Evolutionary conservation across 2,329 filamentous ascomycete genomes (phyloP).

Genomic region (Neofusicoccum sp.): DNA sequence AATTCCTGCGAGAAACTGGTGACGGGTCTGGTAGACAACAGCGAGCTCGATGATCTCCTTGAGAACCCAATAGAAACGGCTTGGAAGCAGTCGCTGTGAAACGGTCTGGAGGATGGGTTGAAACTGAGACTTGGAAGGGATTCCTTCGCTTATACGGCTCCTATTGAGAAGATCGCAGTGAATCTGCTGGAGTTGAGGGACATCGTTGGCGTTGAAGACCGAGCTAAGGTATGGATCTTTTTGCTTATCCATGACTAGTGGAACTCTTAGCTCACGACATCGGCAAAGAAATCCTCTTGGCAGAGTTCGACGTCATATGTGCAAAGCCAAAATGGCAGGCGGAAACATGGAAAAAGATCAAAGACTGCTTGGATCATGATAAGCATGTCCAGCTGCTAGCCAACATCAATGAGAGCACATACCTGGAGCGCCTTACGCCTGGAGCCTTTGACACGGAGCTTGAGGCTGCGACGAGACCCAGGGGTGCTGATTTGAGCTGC

Average conservation of each 20-base stretch:
- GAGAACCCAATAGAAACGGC: background rate
- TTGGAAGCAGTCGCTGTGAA: background rate
- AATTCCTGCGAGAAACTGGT: background rate
- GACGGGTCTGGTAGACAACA: background rate
- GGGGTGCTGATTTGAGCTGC: background rate
- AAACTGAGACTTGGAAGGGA: background rate
- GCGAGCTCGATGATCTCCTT: background rate
- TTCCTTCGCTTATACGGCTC: background rate
- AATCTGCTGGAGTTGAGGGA: background rate
- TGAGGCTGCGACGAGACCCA: background rate
- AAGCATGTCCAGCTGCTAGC: background rate
- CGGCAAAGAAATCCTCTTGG: background rate
- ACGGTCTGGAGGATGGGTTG: background rate
- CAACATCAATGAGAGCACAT: background rate
- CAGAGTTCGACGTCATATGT: background rate
- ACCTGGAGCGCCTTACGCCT: constrained; percentile 3
- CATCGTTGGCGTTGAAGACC: background rate
- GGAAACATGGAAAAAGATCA: background rate
- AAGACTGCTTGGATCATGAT: background rate
- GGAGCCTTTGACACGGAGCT: background rate
- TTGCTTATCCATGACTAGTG: background rate
- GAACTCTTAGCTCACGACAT: too few species aligned
- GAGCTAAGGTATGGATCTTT: background rate
- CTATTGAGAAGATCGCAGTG: background rate
- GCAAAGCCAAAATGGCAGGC: background rate